Evolutionary conservation across 805 yeast species (phyloP), one percentile per base, ranked within the genome.

Genomic region (Schwanniomyces yamadae): DNA sequence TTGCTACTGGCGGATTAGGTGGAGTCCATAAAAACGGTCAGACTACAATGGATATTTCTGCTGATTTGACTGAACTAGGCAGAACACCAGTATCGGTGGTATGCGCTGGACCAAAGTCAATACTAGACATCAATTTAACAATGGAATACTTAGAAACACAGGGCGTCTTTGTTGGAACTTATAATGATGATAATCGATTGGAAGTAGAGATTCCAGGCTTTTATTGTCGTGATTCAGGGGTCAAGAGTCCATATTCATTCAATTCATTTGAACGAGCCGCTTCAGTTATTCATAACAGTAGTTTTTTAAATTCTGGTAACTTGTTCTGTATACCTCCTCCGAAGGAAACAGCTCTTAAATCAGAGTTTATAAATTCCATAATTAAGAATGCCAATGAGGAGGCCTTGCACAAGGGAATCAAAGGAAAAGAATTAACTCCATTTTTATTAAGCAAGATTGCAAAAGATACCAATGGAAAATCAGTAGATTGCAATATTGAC

Each of bases 1-100:
- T 88, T 68, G 93, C 95, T 1, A 89, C 96, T 2, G 96, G 96
- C 21, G 96, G 96, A 1, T 69, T 88, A 13, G 96, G 96, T 14
- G 96, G 96, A 14, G 95, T 87, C 8, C 95, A 88, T 50, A 72
- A 86, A 37, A 84, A 84, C 6, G 91, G 84, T 14, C 83, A 84
- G 37, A 45, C 61, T 19, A 78, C 89, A 2, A 74, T 86, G 80
- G 96, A 88, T 57, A 69, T 88, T 16, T 80, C 90, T 49, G 95
- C 95, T 2, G 96, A 88, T 58, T 71, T 88, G 43, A 90, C 87
- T 33, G 96, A 88, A 53, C 66, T 89, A 36, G 82, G 89, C 1
- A 70, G 80, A 38, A 89, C 95, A 0, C 86, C 90, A 0, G 88
- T 88, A 1, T 80, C 88, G 0, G 96, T 88, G n/a, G 90, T 88